These are phyloP conservation scores for Micromonas pusilla DNA, from an alignment of 139 green algal genomes.

Conservation along the genomic window DNA sequence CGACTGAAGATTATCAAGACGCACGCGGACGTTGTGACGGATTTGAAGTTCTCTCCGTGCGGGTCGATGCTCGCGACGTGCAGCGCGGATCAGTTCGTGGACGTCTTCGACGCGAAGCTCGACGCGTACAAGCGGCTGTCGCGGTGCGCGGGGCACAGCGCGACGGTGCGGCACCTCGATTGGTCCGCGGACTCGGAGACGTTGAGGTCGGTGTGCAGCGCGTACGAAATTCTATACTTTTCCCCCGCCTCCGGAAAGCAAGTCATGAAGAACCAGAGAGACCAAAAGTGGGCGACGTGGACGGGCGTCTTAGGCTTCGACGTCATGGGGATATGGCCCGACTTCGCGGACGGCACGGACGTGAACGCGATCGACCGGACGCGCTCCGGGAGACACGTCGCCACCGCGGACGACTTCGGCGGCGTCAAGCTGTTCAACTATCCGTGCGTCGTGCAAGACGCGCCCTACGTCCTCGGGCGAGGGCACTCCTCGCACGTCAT, in stretches of 20 bases:
- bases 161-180: slow-evolving; percentile 24
- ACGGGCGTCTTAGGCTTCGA: slow-evolving; percentile 17
- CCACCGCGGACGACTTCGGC: slow-evolving; percentile 5
- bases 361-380: slow-evolving; percentile 45
- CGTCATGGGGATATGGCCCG: slow-evolving; percentile 45
- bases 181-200: slow-evolving; percentile 12
- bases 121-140: slow-evolving; percentile 11
- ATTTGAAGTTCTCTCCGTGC: slow-evolving; percentile 57
- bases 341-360: slow-evolving; percentile 56
- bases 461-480: slow-evolving; percentile 51
- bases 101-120: not conserved
- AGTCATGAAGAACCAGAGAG: slow-evolving; percentile 6
- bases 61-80: slow-evolving; percentile 44
- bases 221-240: slow-evolving; percentile 27
- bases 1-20: not conserved
- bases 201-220: not conserved
- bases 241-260: slow-evolving; percentile 6
- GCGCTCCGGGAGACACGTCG: not conserved
- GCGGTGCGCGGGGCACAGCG: slow-evolving; percentile 13
- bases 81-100: slow-evolving; percentile 16
- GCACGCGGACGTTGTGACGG: not conserved
- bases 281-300: slow-evolving; percentile 14
- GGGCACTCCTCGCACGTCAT: slow-evolving; percentile 63
- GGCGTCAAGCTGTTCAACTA: slow-evolving; percentile 66
- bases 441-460: slow-evolving; percentile 58